phyloP scores from a whole-genome alignment of 495 filamentous ascomycete genomes.

The Aspergillus taichungensis region DNA sequence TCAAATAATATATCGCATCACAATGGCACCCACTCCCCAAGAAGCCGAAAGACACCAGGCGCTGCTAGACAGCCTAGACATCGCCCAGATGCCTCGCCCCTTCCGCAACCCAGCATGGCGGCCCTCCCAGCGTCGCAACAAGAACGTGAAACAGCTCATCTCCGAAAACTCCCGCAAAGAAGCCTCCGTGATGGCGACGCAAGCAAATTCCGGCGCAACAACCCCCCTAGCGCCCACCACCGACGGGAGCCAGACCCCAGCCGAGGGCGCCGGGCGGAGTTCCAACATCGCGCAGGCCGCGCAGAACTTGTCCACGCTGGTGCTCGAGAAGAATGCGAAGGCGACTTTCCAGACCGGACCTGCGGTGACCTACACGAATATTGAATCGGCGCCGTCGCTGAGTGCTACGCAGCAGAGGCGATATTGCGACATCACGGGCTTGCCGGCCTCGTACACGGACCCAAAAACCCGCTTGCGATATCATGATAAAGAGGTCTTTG shows the following conservation, averaged over 20 bases:
- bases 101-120: slow-evolving; percentile 88
- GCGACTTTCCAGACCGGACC: slow-evolving; percentile 45
- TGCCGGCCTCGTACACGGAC: slow-evolving; percentile 81
- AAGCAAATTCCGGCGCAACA: slow-evolving; percentile 69
- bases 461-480: slow-evolving; percentile 89
- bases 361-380: slow-evolving; percentile 84
- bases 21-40: slow-evolving; percentile 39
- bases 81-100: slow-evolving; percentile 67
- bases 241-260: slow-evolving; percentile 48
- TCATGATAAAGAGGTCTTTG: slow-evolving; percentile 82
- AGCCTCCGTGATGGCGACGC: slow-evolving; percentile 68
- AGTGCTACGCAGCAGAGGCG: slow-evolving; percentile 62
- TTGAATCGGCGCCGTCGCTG: slow-evolving; percentile 81
- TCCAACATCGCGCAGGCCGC: slow-evolving; percentile 77
- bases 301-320: slow-evolving; percentile 72
- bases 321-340: slow-evolving; percentile 63
- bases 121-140: slow-evolving; percentile 89
- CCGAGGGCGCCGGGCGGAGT: slow-evolving; percentile 40
- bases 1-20: slow-evolving; percentile 1
- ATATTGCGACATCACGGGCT: slow-evolving; percentile 92
- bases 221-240: slow-evolving; percentile 55
- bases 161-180: slow-evolving; percentile 82
- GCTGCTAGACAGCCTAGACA: slow-evolving; percentile 80
- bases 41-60: slow-evolving; percentile 43
- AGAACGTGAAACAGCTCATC: slow-evolving; percentile 94